Conservation (phyloP, 208 protist genomes). For the Angomonas ambiguus region DNA sequence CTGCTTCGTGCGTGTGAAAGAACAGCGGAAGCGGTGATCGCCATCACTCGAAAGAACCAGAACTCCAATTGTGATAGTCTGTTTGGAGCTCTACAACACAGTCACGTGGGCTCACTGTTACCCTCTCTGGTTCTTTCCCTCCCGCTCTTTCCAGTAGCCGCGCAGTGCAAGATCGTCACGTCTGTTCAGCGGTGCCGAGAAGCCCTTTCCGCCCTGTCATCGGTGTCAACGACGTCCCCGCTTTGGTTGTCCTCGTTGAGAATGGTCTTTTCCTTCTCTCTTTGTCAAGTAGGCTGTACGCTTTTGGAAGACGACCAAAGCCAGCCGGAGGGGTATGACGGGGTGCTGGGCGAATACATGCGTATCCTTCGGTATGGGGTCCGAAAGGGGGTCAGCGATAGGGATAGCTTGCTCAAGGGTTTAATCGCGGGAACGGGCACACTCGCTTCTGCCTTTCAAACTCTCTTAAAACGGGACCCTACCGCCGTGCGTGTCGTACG, state of each 20-base stretch:
- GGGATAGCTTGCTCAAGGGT: constrained; percentile 79
- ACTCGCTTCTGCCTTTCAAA: constrained; percentile 58
- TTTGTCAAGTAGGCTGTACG: constrained; percentile 70
- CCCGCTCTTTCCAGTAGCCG: constrained; percentile 58
- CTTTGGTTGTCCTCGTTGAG: constrained; percentile 53
- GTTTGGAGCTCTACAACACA: constrained; percentile 35
- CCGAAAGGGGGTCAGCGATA: constrained; percentile 53
- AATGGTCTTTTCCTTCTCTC: constrained; percentile 64
- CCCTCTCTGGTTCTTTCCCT: constrained; percentile 76
- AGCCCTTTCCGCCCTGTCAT: constrained; percentile 52
- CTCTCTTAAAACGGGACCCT: constrained; percentile 63
- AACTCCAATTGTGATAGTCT: constrained; percentile 26
- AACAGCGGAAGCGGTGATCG: constrained; percentile 46
- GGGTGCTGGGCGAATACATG: constrained; percentile 26
- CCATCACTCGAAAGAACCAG: constrained; percentile 42
- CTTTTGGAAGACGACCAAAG: constrained; percentile 26
- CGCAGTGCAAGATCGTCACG: constrained; percentile 37
- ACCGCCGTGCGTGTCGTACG: constrained; percentile 64
- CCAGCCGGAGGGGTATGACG: constrained; percentile 1
- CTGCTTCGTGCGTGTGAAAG: constrained; percentile 65
- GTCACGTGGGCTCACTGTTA: constrained; percentile 65
- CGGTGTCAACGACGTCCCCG: constrained; percentile 19
- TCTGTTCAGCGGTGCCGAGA: constrained; percentile 61
- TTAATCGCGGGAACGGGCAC: constrained; percentile 76
- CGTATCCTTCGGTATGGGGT: constrained; percentile 56